Base-by-base conservation (phyloP, 345 rosid genomes). In the Eucalyptus decipiens region DNA sequence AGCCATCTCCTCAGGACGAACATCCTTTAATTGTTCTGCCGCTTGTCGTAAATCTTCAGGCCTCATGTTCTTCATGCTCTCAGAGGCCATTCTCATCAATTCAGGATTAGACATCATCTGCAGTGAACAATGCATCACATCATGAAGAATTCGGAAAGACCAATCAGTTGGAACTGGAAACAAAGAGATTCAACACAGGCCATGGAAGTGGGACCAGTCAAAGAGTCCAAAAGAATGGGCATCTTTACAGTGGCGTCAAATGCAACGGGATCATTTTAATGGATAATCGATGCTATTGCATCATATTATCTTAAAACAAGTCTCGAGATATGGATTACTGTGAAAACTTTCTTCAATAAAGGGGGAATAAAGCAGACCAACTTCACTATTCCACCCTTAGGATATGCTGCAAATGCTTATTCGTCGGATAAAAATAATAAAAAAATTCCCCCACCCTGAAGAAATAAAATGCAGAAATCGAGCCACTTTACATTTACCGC, bases 21-120 rank as follows among this genome's bases (percentile, higher is more conserved):
- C 93, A 76, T 95, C 92, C 95, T 96, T 96, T 49, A 98, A 94
- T 90, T 98, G 98, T 90, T 98, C 97, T 2, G 99, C 99, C 88
- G 99, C 99, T 89, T 92, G 96, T 88, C 88, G 96, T 90, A 95
- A 94, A 94, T 96, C 99, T 88, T 96, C 98, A 24, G 99, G 97
- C 92, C 93, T 96, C 95, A 97, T 95, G 89, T 95, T 97, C 93
- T 94, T 95, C 99, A 98, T 95, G 90, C 96, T 93, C 89, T 98
- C 99, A 1, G 99, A 91, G n/a, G 99, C 99, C 96, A 97, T 97
- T 88, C 92, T 98, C 97, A 98, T 94, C 94, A 96, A 93, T 9
- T 97, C 99, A 28, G 99, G 99, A 92, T 98, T 98, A 40, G 99
- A 92, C 99, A 96, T 96, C 97, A 97, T 94, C 99, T 98, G 92